phyloP scores from a whole-genome alignment of 2,329 filamentous ascomycete species.

The Ilyonectria mors-panacis region DNA sequence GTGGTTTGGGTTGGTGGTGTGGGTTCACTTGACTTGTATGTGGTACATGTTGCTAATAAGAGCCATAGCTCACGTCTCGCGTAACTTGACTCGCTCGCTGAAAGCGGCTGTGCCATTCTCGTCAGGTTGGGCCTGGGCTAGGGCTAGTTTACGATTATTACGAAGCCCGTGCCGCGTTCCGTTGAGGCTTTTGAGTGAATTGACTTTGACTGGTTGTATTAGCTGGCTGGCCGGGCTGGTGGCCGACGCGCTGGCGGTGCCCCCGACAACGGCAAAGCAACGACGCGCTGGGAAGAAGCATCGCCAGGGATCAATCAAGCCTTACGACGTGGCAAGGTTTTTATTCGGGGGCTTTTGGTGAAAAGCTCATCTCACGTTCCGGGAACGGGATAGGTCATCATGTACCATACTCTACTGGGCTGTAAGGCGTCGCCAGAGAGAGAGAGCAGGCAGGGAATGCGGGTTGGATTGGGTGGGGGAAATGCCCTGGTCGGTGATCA shows the following conservation, averaged over 20 bases:
- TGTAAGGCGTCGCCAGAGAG: background rate
- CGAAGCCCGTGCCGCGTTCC: background rate
- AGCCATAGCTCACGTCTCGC: background rate
- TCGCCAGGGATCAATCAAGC: background rate
- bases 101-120: background rate
- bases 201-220: background rate
- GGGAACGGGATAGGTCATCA: background rate
- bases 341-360: background rate
- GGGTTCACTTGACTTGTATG: background rate
- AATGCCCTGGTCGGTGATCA: slow-evolving; percentile 16
- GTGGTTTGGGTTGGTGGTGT: background rate
- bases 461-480: background rate
- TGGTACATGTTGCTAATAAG: slow-evolving; percentile 2
- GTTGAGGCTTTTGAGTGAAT: slow-evolving; percentile 1
- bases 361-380: background rate
- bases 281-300: background rate
- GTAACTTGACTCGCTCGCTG: background rate
- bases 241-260: background rate
- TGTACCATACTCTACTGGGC: background rate
- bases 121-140: background rate
- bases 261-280: slow-evolving; percentile 21
- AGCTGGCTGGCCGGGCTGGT: background rate
- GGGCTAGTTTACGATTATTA: background rate
- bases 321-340: background rate
- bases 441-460: background rate